Evolutionary conservation across 176 grass and related monocot species (phyloP).

Genomic region (Rhynchospora tenuis): DNA sequence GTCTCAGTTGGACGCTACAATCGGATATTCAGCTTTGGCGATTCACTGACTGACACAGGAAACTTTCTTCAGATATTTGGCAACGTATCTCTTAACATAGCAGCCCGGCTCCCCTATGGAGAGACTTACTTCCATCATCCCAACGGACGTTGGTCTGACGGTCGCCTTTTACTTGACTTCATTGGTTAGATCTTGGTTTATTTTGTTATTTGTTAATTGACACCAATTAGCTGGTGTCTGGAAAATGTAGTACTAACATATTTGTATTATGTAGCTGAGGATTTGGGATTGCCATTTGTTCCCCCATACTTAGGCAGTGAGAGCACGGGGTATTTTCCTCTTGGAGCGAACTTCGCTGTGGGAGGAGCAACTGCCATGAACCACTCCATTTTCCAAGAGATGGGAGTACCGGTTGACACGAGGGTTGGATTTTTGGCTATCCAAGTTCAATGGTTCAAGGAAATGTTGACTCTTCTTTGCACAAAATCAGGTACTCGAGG

Average conservation of each 20-base stretch:
- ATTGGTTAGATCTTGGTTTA: neutral
- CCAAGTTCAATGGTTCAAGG: constrained; percentile 18
- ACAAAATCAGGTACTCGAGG: constrained; percentile 6
- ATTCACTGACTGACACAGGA: constrained; percentile 52
- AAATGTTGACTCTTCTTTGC: neutral
- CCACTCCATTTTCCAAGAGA: constrained; percentile 3
- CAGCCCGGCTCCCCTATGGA: constrained; percentile 14
- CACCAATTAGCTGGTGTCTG: no score
- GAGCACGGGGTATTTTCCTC: neutral
- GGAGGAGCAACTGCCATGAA: constrained; percentile 11
- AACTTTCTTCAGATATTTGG: constrained; percentile 24
- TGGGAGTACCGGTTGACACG: neutral
- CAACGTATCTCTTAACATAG: no score
- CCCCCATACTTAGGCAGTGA: neutral
- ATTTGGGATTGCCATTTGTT: neutral
- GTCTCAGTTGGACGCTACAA: constrained; percentile 54
- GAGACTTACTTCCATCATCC: constrained; percentile 8
- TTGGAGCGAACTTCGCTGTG: neutral
- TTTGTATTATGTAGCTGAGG: neutral
- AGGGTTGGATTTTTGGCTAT: neutral
- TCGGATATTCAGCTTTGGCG: constrained; percentile 55
- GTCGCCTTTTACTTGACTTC: constrained; percentile 11
- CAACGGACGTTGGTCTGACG: constrained; percentile 20
- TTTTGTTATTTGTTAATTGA: no score
- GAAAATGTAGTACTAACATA: no score